Evolutionary conservation across 2,329 filamentous ascomycete genomes (phyloP).

Genomic region (Trichoderma sp.): DNA sequence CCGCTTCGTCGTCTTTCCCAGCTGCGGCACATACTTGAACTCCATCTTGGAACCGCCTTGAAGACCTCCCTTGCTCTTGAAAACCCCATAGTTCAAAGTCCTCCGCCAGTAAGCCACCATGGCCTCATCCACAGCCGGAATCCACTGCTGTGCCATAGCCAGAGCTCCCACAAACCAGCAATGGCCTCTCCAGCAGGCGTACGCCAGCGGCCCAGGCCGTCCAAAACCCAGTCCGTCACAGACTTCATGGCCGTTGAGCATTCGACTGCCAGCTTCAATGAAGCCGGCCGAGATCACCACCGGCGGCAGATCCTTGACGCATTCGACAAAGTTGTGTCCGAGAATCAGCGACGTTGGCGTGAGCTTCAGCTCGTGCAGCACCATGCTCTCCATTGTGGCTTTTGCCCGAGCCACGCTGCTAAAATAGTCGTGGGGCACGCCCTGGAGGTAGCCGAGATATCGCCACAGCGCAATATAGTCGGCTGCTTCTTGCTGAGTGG

Average conservation of each 20-base stretch:
- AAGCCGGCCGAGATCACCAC: constrained; percentile 43
- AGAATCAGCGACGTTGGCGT: constrained; percentile 42
- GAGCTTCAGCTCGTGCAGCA: constrained; percentile 41
- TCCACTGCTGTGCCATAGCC: constrained; percentile 35
- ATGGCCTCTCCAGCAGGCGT: constrained; percentile 39
- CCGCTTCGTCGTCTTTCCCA: constrained; percentile 32
- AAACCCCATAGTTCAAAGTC: constrained; percentile 37
- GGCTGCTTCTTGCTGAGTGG: constrained; percentile 58
- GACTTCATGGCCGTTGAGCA: constrained; percentile 45
- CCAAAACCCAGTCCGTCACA: constrained; percentile 44
- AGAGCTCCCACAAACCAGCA: constrained; percentile 40
- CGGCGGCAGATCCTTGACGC: constrained; percentile 43
- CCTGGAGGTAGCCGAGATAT: constrained; percentile 40
- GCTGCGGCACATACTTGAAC: constrained; percentile 41
- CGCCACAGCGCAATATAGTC: constrained; percentile 66
- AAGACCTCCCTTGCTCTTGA: constrained; percentile 37
- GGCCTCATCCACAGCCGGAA: constrained; percentile 36
- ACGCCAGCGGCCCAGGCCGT: constrained; percentile 36
- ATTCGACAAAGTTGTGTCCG: constrained; percentile 46
- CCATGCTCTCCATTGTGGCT: constrained; percentile 42
- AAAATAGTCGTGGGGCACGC: constrained; percentile 37
- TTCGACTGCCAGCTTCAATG: constrained; percentile 44
- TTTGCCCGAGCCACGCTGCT: constrained; percentile 35
- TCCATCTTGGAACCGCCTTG: constrained; percentile 39
- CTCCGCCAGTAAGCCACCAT: constrained; percentile 35